Conservation (phyloP, 495 filamentous ascomycete genomes). For the Extremus antarcticus region DNA sequence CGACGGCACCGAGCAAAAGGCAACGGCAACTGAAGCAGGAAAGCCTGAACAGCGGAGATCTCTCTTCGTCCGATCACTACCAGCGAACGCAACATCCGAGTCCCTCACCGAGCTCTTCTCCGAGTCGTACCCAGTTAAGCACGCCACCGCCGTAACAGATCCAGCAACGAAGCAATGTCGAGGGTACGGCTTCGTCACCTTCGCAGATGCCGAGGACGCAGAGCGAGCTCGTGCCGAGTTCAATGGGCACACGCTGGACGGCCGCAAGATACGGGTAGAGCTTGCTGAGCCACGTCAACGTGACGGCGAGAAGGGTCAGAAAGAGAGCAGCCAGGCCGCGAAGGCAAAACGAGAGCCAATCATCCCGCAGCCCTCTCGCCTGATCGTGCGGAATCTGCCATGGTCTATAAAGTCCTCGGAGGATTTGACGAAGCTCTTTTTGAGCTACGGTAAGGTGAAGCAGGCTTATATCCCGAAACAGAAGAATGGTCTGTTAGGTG, state of each 20-base stretch:
- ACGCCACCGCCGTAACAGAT: constrained; percentile 79
- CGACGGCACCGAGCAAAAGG: neutral
- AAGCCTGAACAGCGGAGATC: constrained; percentile 42
- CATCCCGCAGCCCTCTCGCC: constrained; percentile 61
- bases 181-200: constrained; percentile 94
- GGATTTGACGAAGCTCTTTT: constrained; percentile 65
- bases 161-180: constrained; percentile 69
- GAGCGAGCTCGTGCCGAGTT: constrained; percentile 65
- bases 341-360: constrained; percentile 33
- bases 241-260: constrained; percentile 59
- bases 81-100: constrained; percentile 67
- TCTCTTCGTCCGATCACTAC: constrained; percentile 83
- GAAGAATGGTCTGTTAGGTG: constrained; percentile 54
- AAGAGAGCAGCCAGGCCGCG: neutral
- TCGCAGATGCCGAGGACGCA: constrained; percentile 86
- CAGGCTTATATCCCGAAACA: constrained; percentile 67
- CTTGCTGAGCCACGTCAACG: constrained; percentile 78
- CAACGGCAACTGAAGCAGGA: neutral
- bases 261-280: constrained; percentile 73
- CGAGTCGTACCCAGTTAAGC: constrained; percentile 84
- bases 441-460: constrained; percentile 82
- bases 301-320: constrained; percentile 41
- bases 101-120: constrained; percentile 80
- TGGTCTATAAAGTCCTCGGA: constrained; percentile 88
- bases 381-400: constrained; percentile 91